These are phyloP conservation scores for Euclidium syriacum DNA, from an alignment of 345 rosid species.

Conservation along the genomic window DNA sequence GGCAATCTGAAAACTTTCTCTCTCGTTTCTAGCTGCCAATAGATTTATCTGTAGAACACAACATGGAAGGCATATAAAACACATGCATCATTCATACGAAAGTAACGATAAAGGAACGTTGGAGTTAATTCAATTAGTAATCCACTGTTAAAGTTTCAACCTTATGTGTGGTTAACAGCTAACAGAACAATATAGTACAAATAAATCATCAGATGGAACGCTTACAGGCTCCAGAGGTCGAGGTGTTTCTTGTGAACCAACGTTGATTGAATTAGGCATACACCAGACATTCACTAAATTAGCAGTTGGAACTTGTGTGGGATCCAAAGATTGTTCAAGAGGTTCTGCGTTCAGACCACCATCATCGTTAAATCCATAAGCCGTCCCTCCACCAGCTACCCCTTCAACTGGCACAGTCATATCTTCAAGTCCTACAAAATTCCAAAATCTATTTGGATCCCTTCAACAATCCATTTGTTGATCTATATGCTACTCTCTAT, in stretches of 20 bases:
- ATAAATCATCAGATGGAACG: background rate
- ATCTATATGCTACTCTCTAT: background rate
- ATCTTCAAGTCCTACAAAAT: slow-evolving; percentile 19
- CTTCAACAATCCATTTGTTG: background rate
- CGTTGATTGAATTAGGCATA: slow-evolving; percentile 78
- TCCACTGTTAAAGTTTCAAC: too few species aligned
- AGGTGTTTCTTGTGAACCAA: slow-evolving; percentile 83
- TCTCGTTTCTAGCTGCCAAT: slow-evolving; percentile 94
- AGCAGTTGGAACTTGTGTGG: slow-evolving; percentile 56
- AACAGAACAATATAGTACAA: background rate
- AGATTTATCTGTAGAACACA: slow-evolving; percentile 60
- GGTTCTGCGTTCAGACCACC: slow-evolving; percentile 36
- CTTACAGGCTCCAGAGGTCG: slow-evolving; percentile 75
- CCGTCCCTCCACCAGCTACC: slow-evolving; percentile 98
- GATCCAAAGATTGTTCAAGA: slow-evolving; percentile 52
- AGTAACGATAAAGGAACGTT: background rate
- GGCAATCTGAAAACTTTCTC: slow-evolving; percentile 93
- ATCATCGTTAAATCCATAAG: slow-evolving; percentile 91
- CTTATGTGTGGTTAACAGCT: background rate
- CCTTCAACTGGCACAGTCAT: slow-evolving; percentile 71
- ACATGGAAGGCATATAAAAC: background rate
- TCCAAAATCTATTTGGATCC: background rate
- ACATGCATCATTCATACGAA: background rate
- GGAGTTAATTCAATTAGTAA: background rate
- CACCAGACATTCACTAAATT: slow-evolving; percentile 84